Base-by-base conservation (phyloP, 2,329 filamentous ascomycete species). In the Penicillium palitans region DNA sequence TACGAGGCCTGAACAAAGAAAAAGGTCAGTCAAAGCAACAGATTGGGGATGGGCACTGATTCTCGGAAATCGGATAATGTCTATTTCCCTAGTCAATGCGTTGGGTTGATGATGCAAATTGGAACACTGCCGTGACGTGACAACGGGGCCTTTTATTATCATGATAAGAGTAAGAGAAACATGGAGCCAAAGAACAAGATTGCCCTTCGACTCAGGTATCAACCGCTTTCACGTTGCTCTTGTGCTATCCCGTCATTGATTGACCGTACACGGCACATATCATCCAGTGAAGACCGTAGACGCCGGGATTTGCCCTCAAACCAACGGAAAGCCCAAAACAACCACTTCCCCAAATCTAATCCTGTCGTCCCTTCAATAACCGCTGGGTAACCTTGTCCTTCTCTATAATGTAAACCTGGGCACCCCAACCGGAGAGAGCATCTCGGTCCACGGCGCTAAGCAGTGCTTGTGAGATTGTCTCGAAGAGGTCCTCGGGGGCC, bases 351-450 rank as follows among this genome's bases (percentile, higher is more conserved):
- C 52, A 41, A 49, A 45, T 71, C 70, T 91, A 93, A 77, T 98
- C 93, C 82, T 98, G 93, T 82, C 93, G 87, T 74, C 93, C 93
- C 87, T 98, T 98, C 78, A 99, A 83, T 87, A 99, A 87, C 77
- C 95, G 86, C 89, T 98, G 97, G 72, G 95, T 98, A 64, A 99
- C 91, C 90, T 98, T 98, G 82, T 96, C 93, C 86, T 99, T 99
- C 84, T 98, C 95, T 77, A 99, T 96, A 74, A 99, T 96, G 81
- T 98, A 99, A 69, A 99, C 95, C 74, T 99, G 92, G 40, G 95
- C 95, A 75, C 95, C 95, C 95, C 95, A 98, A 65, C 95, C 95
- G 39, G 93, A 97, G 64, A 99, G 83, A 53, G 95, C 95, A 79
- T 99, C 95, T 80, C 95, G 86, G 79, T 99, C 95, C 58, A 98